Evolutionary conservation across 441 rosid species (phyloP), one percentile per base, ranked within the genome.

Genomic region (California macrophylla): DNA sequence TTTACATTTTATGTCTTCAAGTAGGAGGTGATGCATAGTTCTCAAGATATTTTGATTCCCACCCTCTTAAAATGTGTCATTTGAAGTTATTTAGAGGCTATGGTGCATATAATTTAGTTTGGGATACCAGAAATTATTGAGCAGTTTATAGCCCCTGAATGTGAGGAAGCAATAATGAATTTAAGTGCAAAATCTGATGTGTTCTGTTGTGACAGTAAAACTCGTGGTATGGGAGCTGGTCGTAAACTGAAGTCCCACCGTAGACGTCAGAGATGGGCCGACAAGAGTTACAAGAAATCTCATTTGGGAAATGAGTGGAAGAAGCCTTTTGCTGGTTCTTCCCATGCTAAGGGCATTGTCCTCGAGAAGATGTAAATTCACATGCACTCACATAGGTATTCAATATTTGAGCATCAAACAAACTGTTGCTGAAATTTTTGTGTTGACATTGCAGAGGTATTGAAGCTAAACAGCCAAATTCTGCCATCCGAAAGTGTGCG

Each of bases 401-500:
- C 24, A n/a, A 1, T 50, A 12, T 18, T 50, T 50, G 58, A 3
- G 21, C 8, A 0, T 1, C 8, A 18, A 50, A 20, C 2, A 5
- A 6, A 5, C 45, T 9, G 13, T 6, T 50, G 58, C 58, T 16
- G 23, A 50, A 50, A 50, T 50, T 9, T 3, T 2, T 16, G 20
- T n/a, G 16, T 50, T 16, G 58, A 50, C 23, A 2, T 50, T 50
- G 58, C 58, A 50, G 58, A 16, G 58, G 58, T 15, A 47, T 47
- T 47, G 56, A 47, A 74, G 89, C 92, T 70, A 87, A 87, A 80
- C 92, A 87, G 82, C 92, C 92, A 0, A 87, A 87, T 82, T 87
- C 92, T 75, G 92, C 90, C 38, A 87, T 87, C 67, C 75, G 93
- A 64, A 87, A 88, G 38, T 88, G 90, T 81, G 89, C 90, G 34